phyloP scores from a whole-genome alignment of 2,329 filamentous ascomycete genomes.

The Venturia carpophila region DNA sequence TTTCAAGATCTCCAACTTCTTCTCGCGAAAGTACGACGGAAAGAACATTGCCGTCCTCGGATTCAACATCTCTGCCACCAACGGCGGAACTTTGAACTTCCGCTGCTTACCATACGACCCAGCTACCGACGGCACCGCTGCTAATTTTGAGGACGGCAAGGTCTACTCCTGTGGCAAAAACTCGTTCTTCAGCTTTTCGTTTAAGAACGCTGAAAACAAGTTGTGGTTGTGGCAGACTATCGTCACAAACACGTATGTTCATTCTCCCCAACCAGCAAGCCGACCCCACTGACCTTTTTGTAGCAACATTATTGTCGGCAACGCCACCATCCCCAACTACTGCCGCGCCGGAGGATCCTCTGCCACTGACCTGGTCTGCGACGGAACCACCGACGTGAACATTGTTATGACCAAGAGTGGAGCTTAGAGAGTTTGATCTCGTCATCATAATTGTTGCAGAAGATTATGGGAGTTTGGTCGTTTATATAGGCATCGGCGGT shows the following conservation, averaged over 20 bases:
- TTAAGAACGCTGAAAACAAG: constrained; percentile 5
- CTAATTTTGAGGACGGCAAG: constrained; percentile 6
- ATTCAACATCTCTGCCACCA: constrained; percentile 16
- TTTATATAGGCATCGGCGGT: too few species aligned
- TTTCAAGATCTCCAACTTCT: constrained; percentile 5
- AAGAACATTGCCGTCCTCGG: constrained; percentile 14
- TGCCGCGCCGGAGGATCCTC: neutral
- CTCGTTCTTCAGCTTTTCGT: constrained; percentile 15
- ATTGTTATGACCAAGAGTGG: neutral
- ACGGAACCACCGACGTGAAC: neutral
- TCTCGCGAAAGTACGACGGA: constrained; percentile 14
- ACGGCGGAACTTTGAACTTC: constrained; percentile 14
- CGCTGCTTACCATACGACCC: constrained; percentile 13
- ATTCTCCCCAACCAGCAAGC: too few species aligned
- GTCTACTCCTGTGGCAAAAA: constrained; percentile 17
- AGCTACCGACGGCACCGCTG: neutral
- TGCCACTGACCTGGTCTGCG: neutral
- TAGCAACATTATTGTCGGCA: neutral
- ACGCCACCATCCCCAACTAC: neutral
- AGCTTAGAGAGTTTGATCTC: neutral
- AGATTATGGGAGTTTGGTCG: too few species aligned
- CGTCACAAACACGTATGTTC: neutral
- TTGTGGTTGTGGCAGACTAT: constrained; percentile 14
- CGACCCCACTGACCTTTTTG: neutral
- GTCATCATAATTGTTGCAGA: neutral